phyloP scores from a whole-genome alignment of 257 asterid genomes.

The Agastache rugosa region DNA sequence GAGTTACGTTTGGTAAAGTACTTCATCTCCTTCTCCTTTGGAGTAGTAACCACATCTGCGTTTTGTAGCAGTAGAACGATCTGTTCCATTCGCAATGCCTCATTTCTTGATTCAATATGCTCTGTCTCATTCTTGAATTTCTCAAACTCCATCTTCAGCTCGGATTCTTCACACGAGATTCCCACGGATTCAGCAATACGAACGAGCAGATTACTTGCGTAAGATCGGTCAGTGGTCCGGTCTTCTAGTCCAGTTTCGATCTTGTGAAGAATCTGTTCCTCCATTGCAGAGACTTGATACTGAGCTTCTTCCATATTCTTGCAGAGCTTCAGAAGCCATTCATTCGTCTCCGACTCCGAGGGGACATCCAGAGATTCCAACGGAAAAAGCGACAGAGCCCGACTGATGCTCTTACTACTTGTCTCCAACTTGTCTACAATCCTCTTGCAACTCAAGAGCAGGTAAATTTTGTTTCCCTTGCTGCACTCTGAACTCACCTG shows the following conservation, averaged over 20 bases:
- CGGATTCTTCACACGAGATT: conserved; percentile 37
- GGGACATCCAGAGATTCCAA: conserved; percentile 27
- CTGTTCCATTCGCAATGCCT: conserved; percentile 52
- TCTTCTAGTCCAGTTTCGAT: conserved; percentile 49
- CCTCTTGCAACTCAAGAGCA: conserved; percentile 45
- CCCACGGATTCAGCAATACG: conserved; percentile 43
- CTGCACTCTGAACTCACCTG: conserved; percentile 40
- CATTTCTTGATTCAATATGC: conserved; percentile 32
- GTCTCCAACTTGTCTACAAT: conserved; percentile 41
- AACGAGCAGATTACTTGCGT: conserved; percentile 44
- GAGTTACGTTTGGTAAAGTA: conserved; percentile 48
- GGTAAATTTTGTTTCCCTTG: conserved; percentile 48
- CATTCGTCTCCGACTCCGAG: conserved; percentile 26
- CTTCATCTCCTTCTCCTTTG: conserved; percentile 44
- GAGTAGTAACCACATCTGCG: conserved; percentile 46
- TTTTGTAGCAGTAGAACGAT: conserved; percentile 43
- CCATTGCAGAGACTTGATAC: conserved; percentile 35
- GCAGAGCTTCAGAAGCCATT: conserved; percentile 37
- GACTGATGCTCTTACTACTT: conserved; percentile 36
- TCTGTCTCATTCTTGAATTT: conserved; percentile 39
- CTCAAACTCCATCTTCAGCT: conserved; percentile 40
- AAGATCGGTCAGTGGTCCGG: conserved; percentile 48
- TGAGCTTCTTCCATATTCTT: conserved; percentile 43
- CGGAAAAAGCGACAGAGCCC: conserved; percentile 35
- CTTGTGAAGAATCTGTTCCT: conserved; percentile 45